phyloP scores from a whole-genome alignment of 2,329 filamentous ascomycete genomes.

The Botryotinia narcissicola region DNA sequence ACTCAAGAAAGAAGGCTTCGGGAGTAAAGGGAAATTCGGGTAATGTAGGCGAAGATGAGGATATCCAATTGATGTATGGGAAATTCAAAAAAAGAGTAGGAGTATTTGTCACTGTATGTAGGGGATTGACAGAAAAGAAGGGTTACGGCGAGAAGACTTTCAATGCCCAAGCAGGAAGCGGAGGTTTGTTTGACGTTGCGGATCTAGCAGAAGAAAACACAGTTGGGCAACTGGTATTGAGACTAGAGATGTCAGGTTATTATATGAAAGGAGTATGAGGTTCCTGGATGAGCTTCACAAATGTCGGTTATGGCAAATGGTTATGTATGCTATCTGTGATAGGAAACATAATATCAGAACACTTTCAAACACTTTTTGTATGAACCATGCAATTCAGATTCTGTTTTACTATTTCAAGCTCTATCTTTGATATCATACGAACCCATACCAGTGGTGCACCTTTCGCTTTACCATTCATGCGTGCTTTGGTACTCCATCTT shows the following conservation, averaged over 20 bases:
- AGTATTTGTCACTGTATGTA: conserved; percentile 72
- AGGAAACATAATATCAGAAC: not conserved
- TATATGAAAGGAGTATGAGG: conserved; percentile 44
- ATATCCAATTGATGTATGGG: conserved; percentile 55
- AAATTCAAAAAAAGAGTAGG: conserved; percentile 69
- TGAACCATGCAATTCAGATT: not conserved
- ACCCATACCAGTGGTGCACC: not conserved
- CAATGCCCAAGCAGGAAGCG: conserved; percentile 35
- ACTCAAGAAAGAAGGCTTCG: conserved; percentile 43
- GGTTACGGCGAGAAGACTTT: conserved; percentile 37
- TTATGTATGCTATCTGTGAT: not conserved
- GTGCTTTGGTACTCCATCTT: not conserved
- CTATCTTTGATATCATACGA: not conserved
- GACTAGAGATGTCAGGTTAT: conserved; percentile 69
- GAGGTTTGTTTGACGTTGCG: conserved; percentile 41
- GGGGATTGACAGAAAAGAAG: conserved; percentile 63
- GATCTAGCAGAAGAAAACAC: conserved; percentile 52
- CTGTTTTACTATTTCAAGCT: not conserved
- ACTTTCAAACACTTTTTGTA: not conserved
- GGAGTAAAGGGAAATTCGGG: conserved; percentile 37
- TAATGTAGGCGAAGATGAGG: conserved; percentile 35
- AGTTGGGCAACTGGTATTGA: conserved; percentile 65
- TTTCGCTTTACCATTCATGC: not conserved
- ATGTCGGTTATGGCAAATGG: not conserved
- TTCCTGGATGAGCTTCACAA: not conserved